phyloP scores from a whole-genome alignment of 768 basidiomycete genomes.

The Tylopilus cervinicoccineus region DNA sequence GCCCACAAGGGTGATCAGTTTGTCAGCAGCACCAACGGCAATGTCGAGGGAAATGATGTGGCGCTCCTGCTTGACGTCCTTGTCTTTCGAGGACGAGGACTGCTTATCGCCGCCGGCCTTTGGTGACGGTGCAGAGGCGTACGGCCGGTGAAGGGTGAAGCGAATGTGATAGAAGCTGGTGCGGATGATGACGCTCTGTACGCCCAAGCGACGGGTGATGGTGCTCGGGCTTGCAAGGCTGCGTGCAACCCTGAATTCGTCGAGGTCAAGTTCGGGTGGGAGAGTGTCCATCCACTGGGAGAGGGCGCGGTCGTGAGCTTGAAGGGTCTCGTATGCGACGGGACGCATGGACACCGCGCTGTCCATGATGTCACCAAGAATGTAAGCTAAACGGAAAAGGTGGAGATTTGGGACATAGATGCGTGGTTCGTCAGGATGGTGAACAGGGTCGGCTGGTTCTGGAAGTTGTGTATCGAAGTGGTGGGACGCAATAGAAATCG shows the following conservation, averaged over 20 bases:
- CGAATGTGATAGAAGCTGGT: constrained; percentile 79
- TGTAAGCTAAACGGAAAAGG: constrained; percentile 70
- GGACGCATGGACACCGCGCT: constrained; percentile 76
- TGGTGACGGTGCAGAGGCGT: constrained; percentile 39
- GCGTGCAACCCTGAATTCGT: constrained; percentile 71
- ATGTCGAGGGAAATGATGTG: constrained; percentile 62
- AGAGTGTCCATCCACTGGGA: constrained; percentile 75
- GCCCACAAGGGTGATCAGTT: constrained; percentile 71
- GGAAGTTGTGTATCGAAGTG: constrained; percentile 83
- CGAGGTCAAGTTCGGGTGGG: constrained; percentile 68
- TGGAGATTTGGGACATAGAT: constrained; percentile 74
- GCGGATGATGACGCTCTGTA: constrained; percentile 78
- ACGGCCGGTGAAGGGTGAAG: constrained; percentile 80
- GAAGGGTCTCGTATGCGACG: constrained; percentile 72
- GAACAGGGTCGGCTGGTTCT: constrained; percentile 48
- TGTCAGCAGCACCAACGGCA: constrained; percentile 73
- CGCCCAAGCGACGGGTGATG: constrained; percentile 61
- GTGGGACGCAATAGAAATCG: constrained; percentile 69
- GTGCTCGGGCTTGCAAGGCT: constrained; percentile 62
- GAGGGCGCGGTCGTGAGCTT: constrained; percentile 67
- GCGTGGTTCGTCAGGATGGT: constrained; percentile 51
- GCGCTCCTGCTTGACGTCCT: constrained; percentile 33
- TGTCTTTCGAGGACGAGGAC: constrained; percentile 29
- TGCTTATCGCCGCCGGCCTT: constrained; percentile 24
- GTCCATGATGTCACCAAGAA: constrained; percentile 83